Conservation (phyloP, 768 basidiomycete genomes). For the Lyophyllum atratum region DNA sequence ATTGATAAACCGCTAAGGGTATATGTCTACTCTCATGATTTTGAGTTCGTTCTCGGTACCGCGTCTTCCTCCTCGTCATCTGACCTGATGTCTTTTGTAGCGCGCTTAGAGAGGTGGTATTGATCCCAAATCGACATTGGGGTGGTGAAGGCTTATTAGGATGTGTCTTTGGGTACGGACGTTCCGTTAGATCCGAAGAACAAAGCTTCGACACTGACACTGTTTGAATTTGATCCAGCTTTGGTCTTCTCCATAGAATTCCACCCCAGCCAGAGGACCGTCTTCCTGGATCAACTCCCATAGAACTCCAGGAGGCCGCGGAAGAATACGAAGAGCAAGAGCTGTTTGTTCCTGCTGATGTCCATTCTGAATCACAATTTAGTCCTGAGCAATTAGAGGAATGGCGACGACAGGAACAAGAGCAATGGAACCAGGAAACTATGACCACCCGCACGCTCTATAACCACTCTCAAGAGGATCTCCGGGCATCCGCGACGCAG, state of each 20-base stretch:
- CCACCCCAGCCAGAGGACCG: constrained; percentile 72
- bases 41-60: constrained; percentile 66
- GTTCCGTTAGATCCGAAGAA: not conserved
- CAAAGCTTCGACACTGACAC: constrained; percentile 6
- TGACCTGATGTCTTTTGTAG: constrained; percentile 39
- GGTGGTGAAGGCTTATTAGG: constrained; percentile 95
- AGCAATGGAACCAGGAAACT: constrained; percentile 30
- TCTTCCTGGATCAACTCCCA: constrained; percentile 55
- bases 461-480: constrained; percentile 4
- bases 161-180: constrained; percentile 87
- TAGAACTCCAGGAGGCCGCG: constrained; percentile 49
- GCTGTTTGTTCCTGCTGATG: constrained; percentile 75
- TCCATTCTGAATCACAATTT: constrained; percentile 30
- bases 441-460: constrained; percentile 18
- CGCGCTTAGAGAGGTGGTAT: constrained; percentile 87
- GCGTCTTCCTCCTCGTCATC: constrained; percentile 6
- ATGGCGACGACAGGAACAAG: constrained; percentile 32
- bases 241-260: constrained; percentile 91
- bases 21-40: constrained; percentile 96
- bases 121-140: constrained; percentile 97
- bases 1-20: constrained; percentile 91
- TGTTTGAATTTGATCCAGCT: constrained; percentile 44
- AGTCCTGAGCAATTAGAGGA: constrained; percentile 26
- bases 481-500: not conserved
- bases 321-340: constrained; percentile 63